These are phyloP conservation scores for Boletus reticulatus DNA, from an alignment of 768 basidiomycete species.

Conservation along the genomic window DNA sequence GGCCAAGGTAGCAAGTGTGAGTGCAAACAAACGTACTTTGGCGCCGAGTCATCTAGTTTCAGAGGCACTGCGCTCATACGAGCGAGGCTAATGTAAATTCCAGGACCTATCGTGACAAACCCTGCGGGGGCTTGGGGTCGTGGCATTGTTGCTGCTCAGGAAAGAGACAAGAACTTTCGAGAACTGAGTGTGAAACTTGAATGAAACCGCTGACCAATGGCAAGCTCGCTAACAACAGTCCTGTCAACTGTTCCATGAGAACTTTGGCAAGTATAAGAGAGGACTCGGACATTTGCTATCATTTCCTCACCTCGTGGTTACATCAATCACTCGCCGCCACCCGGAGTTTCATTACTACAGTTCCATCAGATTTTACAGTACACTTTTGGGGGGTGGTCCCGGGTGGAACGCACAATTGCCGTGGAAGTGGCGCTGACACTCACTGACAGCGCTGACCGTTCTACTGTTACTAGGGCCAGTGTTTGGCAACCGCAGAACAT, in stretches of 20 bases:
- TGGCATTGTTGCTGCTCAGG: background rate
- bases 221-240: too few species aligned
- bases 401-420: background rate
- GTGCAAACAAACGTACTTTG: conserved; percentile 17
- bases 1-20: background rate
- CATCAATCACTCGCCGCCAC: too few species aligned
- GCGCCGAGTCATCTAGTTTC: conserved; percentile 7
- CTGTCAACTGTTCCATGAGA: too few species aligned
- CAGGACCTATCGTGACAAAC: conserved; percentile 1
- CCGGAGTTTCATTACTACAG: too few species aligned
- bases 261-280: too few species aligned
- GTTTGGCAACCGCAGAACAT: too few species aligned
- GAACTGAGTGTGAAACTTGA: background rate
- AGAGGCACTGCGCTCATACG: background rate
- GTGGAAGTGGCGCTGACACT: too few species aligned
- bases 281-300: too few species aligned
- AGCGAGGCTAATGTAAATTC: background rate
- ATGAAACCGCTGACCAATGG: background rate
- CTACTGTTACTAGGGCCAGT: too few species aligned
- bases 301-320: too few species aligned
- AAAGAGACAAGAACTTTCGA: background rate
- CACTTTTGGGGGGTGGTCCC: too few species aligned
- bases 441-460: too few species aligned
- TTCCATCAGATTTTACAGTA: background rate
- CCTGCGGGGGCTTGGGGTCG: background rate